Percentiles rank a stretch among this genome's conserved stretches.
These are phyloP conservation scores for Liriodendron chinense DNA, from an alignment of 164 flowering plant species.

Conservation along the genomic window DNA sequence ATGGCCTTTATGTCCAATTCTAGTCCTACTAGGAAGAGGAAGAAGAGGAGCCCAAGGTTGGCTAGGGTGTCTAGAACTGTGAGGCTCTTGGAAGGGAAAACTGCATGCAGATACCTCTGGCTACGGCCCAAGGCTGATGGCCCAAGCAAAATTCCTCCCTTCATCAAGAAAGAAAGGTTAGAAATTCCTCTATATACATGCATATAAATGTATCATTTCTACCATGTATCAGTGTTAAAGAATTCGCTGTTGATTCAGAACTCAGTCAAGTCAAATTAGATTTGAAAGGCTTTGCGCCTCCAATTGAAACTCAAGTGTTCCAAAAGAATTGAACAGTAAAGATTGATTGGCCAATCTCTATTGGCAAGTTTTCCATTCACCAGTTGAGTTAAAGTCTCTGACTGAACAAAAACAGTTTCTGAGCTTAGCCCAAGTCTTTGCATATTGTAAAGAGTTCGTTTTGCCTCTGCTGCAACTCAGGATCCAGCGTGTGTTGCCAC, in stretches of 20 bases:
- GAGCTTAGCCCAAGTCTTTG: too few relatives aligned
- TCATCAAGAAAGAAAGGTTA: not conserved
- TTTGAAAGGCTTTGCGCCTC: too few relatives aligned
- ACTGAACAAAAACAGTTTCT: too few relatives aligned
- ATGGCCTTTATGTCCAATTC: slow-evolving; percentile 59
- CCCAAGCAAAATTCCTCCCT: slow-evolving; percentile 85
- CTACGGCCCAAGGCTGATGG: slow-evolving; percentile 75
- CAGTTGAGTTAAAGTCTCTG: too few relatives aligned
- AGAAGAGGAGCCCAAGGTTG: slow-evolving; percentile 74
- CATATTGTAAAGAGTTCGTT: too few relatives aligned
- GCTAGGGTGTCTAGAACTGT: slow-evolving; percentile 75
- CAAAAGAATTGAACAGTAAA: too few relatives aligned
- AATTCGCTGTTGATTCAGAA: not conserved
- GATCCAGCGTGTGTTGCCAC: too few relatives aligned
- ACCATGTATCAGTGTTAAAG: not conserved
- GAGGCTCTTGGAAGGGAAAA: slow-evolving; percentile 58
- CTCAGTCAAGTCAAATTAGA: not conserved
- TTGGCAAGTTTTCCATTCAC: too few relatives aligned
- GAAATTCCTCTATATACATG: not conserved
- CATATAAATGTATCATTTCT: not conserved
- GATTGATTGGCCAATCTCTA: too few relatives aligned
- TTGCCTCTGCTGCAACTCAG: too few relatives aligned
- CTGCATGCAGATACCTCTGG: slow-evolving; percentile 32
- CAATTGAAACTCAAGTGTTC: too few relatives aligned
- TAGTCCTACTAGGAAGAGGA: slow-evolving; percentile 66